Evolutionary conservation across 208 protist genomes (phyloP).

Genomic region (Trypanosoma mega): DNA sequence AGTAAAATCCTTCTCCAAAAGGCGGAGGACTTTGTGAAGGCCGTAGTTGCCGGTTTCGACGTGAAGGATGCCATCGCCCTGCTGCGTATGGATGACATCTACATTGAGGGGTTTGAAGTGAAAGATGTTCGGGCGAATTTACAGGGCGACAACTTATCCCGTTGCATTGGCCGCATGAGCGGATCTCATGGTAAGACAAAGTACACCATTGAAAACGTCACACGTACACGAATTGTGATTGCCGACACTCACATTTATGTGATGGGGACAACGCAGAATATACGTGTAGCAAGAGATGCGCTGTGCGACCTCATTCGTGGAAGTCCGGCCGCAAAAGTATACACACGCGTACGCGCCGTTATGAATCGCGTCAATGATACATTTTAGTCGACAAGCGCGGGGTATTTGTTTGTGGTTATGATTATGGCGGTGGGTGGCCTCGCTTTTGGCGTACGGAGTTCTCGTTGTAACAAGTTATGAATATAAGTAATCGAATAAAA

Average conservation of each 20-base stretch:
- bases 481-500: background rate
- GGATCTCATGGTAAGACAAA: slow-evolving; percentile 99
- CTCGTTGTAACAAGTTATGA: background rate
- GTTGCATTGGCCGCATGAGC: slow-evolving; percentile 99
- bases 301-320: slow-evolving; percentile 98
- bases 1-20: slow-evolving; percentile 94
- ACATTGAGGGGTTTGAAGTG: slow-evolving; percentile 99
- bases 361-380: slow-evolving; percentile 95
- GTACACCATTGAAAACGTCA: slow-evolving; percentile 99
- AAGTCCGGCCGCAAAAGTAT: slow-evolving; percentile 95
- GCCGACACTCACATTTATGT: slow-evolving; percentile 98
- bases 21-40: slow-evolving; percentile 97
- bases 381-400: slow-evolving; percentile 61
- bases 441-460: background rate
- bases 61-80: slow-evolving; percentile 98
- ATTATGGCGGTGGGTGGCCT: background rate
- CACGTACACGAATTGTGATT: slow-evolving; percentile 98
- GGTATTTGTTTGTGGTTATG: background rate
- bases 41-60: slow-evolving; percentile 96
- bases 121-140: slow-evolving; percentile 95
- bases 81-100: slow-evolving; percentile 99
- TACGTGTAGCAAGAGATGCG: slow-evolving; percentile 96
- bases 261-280: slow-evolving; percentile 98
- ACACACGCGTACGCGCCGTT: slow-evolving; percentile 95
- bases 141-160: slow-evolving; percentile 91